Conservation (phyloP, 306 rosid species). For the Prunus campanulata region DNA sequence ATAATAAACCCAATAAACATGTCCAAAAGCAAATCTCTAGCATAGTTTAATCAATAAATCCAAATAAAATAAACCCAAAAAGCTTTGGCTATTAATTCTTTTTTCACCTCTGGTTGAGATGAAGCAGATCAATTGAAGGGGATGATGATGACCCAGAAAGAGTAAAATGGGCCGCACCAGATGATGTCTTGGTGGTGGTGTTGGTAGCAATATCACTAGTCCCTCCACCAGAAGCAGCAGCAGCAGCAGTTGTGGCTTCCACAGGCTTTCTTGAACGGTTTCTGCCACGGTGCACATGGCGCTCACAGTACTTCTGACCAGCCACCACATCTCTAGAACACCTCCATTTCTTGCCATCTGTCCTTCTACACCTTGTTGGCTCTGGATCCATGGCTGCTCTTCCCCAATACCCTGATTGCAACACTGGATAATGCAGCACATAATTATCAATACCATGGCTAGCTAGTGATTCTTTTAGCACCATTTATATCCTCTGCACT, state of each 20-base stretch:
- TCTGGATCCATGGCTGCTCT: slow-evolving; percentile 95
- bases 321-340: slow-evolving; percentile 94
- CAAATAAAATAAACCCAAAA: background rate
- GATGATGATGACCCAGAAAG: slow-evolving; percentile 53
- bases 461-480: too few species aligned
- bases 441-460: background rate
- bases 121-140: slow-evolving; percentile 60
- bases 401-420: slow-evolving; percentile 90
- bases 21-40: background rate
- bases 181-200: slow-evolving; percentile 13
- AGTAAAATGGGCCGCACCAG: slow-evolving; percentile 32
- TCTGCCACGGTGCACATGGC: slow-evolving; percentile 92
- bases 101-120: slow-evolving; percentile 52
- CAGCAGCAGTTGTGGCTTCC: slow-evolving; percentile 49
- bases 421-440: slow-evolving; percentile 29
- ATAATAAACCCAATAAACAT: background rate
- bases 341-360: slow-evolving; percentile 98
- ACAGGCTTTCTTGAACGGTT: slow-evolving; percentile 99
- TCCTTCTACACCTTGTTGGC: slow-evolving; percentile 94
- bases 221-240: slow-evolving; percentile 19
- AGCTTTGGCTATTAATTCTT: background rate
- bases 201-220: slow-evolving; percentile 21
- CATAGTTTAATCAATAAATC: background rate
- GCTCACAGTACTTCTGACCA: slow-evolving; percentile 98
- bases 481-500: too few species aligned